Conservation (phyloP, 1,284 basidiomycete species). For the Marasmius tenuissimus region DNA sequence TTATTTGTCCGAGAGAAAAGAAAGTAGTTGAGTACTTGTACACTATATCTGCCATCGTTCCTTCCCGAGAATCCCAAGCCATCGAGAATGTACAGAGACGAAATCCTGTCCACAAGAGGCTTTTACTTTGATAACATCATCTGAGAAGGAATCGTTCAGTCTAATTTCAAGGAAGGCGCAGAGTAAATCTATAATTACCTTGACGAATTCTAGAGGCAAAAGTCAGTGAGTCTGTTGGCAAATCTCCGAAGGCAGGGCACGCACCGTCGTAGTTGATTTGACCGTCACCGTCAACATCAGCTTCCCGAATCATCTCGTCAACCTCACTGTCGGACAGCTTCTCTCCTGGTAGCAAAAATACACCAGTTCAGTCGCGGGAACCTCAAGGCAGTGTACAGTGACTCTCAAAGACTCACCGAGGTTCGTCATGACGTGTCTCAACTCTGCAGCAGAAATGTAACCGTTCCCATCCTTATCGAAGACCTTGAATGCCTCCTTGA, state of each 20-base stretch:
- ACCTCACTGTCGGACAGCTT: conserved; percentile 93
- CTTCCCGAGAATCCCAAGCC: not conserved
- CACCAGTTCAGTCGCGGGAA: not conserved
- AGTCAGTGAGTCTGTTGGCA: not conserved
- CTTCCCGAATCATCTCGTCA: conserved; percentile 98
- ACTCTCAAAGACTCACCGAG: conserved; percentile 57
- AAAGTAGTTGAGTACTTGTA: too few relatives aligned
- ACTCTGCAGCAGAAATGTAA: conserved; percentile 69
- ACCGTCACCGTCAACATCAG: conserved; percentile 93
- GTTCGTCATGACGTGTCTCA: conserved; percentile 91
- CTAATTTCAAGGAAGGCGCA: not conserved
- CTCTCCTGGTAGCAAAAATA: conserved; percentile 57
- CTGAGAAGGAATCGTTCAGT: conserved; percentile 5
- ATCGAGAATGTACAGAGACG: not conserved
- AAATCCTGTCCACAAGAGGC: not conserved
- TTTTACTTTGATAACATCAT: conserved; percentile 21
- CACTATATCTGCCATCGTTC: not conserved
- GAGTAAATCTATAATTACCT: conserved; percentile 37
- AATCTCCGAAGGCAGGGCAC: conserved; percentile 21
- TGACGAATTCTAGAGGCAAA: conserved; percentile 63
- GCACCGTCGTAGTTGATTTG: conserved; percentile 84
- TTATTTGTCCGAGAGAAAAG: too few relatives aligned
- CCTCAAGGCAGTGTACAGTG: not conserved
- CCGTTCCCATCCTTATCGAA: conserved; percentile 82
- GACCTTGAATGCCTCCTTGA: conserved; percentile 75